Percentiles rank a stretch among this genome's conserved stretches.
These are phyloP conservation scores for Oryza punctata DNA, from an alignment of 176 grass and related monocot species.

Conservation along the genomic window DNA sequence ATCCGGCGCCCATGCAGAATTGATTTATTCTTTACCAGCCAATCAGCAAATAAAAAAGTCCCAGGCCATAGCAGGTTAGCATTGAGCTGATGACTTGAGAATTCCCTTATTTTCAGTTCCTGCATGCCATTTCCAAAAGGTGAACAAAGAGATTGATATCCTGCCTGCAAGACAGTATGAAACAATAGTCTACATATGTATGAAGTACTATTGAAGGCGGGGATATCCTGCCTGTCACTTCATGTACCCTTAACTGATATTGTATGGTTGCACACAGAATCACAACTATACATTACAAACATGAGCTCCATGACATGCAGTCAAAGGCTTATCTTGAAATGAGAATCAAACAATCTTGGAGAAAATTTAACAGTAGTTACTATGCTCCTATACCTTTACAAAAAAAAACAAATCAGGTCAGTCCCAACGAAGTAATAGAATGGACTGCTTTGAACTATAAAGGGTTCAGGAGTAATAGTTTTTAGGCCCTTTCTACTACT, in stretches of 20 bases:
- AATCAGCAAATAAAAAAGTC: slow-evolving; percentile 75
- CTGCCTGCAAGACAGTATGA: background rate
- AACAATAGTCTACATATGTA: background rate
- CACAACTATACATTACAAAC: background rate
- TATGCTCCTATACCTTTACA: background rate
- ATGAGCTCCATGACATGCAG: background rate
- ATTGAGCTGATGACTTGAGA: slow-evolving; percentile 85
- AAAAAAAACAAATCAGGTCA: background rate
- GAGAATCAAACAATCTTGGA: background rate
- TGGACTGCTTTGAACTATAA: background rate
- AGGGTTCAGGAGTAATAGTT: background rate
- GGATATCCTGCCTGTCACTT: slow-evolving; percentile 1
- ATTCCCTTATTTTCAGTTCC: slow-evolving; percentile 75
- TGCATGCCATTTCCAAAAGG: slow-evolving; percentile 37
- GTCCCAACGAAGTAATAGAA: background rate
- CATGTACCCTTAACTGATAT: background rate
- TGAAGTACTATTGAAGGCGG: background rate
- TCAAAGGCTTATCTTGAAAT: background rate
- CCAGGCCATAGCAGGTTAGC: slow-evolving; percentile 95
- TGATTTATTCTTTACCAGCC: slow-evolving; percentile 65
- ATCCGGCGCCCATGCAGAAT: slow-evolving; percentile 55
- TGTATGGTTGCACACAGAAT: background rate
- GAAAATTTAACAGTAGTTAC: background rate
- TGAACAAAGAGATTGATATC: slow-evolving; percentile 8
- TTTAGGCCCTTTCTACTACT: background rate